phyloP scores from a whole-genome alignment of 257 asterid genomes.

The Scutellaria barbata region DNA sequence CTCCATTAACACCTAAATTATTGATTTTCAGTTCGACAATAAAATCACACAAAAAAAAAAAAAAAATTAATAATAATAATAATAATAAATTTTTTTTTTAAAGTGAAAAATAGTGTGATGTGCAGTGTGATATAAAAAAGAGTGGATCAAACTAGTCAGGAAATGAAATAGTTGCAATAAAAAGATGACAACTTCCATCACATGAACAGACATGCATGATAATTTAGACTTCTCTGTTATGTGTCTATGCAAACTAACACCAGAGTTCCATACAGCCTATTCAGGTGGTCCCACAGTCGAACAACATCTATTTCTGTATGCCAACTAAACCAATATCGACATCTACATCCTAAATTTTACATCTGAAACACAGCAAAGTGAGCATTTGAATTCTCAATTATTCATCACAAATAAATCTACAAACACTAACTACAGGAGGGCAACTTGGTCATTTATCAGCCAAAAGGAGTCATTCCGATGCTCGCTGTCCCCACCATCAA shows the following conservation, averaged over 20 bases:
- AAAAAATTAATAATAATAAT: no score
- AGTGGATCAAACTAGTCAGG: no score
- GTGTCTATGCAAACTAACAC: conserved; percentile 31
- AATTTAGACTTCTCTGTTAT: conserved; percentile 31
- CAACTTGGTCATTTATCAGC: conserved; percentile 34
- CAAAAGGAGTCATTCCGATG: conserved; percentile 17
- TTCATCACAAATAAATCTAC: conserved; percentile 47
- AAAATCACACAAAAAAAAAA: no score
- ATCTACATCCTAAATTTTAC: conserved; percentile 64
- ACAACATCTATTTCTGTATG: conserved; percentile 36
- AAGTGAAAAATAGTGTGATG: no score
- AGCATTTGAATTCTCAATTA: conserved; percentile 44
- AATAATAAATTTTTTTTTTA: no score
- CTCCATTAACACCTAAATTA: no score
- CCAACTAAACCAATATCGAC: conserved; percentile 64
- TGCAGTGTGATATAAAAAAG: no score
- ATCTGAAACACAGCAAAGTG: conserved; percentile 44
- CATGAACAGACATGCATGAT: conserved; percentile 13
- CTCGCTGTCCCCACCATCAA: conserved; percentile 38
- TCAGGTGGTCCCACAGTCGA: conserved; percentile 13
- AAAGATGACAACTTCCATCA: no score
- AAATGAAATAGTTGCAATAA: no score
- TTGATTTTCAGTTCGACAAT: no score
- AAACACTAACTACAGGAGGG: conserved; percentile 36
- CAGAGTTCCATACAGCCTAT: conserved; percentile 39